Base-by-base conservation (phyloP, 1,284 basidiomycete species). In the Ustilago shanxiensis region DNA sequence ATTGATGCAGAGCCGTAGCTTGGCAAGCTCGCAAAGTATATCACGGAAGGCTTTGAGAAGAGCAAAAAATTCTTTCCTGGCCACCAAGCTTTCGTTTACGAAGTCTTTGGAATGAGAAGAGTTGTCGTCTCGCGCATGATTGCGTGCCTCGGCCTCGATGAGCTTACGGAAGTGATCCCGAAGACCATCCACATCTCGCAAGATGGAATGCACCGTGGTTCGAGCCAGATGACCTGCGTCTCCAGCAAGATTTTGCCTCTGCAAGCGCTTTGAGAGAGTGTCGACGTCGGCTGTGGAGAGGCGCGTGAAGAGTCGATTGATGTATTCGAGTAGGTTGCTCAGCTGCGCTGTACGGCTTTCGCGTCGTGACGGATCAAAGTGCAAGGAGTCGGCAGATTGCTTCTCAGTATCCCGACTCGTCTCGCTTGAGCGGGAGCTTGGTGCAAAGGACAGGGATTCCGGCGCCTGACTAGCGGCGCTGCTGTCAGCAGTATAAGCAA, bases 191-290 rank as follows among this genome's bases (percentile, higher is more conserved):
- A 91, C 88, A 63, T 99, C 95, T 37, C 89, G 87, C 18, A 95
- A 85, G 57, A 98, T 91, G 45, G 89, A 89, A 65, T 90, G 90
- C 65, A 98, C 89, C 0, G 95, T 98, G 22, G 90, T 91, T 44
- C 92, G 91, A 0, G 95, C 95, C 18, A 98, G 89, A 82, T 98
- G 93, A 16, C 91, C 90, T 20, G 98, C 90, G 80, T 98, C 95
- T 47, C 91, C 92, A 2, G 93, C 87, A 2, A 98, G 89, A 81
- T 95, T 91, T 78, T 98, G 96, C 52, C 95, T 92, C 87, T 95
- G 96, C 49, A 99, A 88, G 16, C 96, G 91, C 66, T 93, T 92
- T 49, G 93, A 93, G 44, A 99, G 89, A 0, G 94, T 95, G 29
- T 93, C 89, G 1, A 95, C 92, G 79, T 99, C 95, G 1, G 95